Base-by-base conservation (phyloP, 495 filamentous ascomycete species). In the Tuber magnatum region DNA sequence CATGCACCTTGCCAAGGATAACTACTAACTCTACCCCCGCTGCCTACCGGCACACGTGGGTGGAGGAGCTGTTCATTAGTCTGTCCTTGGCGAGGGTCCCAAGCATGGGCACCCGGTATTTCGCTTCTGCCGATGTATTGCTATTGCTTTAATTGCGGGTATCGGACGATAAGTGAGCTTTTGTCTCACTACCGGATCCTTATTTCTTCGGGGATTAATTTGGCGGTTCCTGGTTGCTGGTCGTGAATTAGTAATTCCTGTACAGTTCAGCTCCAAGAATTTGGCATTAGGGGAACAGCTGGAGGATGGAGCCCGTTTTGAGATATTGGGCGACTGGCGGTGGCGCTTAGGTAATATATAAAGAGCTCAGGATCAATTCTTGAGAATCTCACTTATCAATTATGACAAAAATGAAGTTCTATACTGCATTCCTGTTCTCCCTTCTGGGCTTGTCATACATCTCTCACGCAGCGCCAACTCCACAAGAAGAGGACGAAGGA, bases 381-480 rank as follows among this genome's bases (percentile, higher is more conserved):
- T 3, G 24, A 51, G 22, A 7, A 10, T n/a, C 10, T n/a, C 8
- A n/a, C 8, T 1, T 51, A 51, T n/a, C 48, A 24, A 7, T n/a
- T n/a, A 24, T 1, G n/a, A 28, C 3, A 4, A 28, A 32, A 61
- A 61, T 61, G 51, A 61, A n/a, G 51, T 16, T 61, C n/a, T 61
- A 10, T 2, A n/a, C 48, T 7, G 9, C 24, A n/a, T 51, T 68
- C 38, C 32, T 32, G 39, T 42, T 77, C 69, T 24, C 22, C 43
- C 40, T 72, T 69, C 12, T 61, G 74, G 38, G 74, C 61, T 32
- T 68, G 51, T 72, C n/a, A 20, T 78, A 38, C 24, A 39, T 61
- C 76, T 78, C 42, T 20, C 38, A 72, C 24, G 76, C 77, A 18
- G 77, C 65, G 6, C 73, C 73, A 22, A 43, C 39, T 5, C 72